Conservation (phyloP, 1,139 yeast species). For the Yamadazyma diddensiae region DNA sequence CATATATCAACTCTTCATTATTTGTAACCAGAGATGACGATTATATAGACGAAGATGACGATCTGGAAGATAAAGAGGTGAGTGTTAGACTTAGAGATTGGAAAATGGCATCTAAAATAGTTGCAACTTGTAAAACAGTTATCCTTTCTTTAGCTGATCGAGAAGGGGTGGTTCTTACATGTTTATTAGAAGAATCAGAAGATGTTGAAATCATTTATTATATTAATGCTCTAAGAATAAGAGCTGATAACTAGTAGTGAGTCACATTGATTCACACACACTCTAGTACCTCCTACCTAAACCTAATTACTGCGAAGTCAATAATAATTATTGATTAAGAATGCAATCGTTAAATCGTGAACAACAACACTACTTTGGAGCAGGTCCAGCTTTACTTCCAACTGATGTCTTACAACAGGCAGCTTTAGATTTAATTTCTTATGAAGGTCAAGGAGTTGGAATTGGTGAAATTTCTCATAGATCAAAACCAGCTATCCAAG, state of each 20-base stretch:
- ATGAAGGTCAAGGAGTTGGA: conserved; percentile 70
- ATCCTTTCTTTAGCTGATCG: conserved; percentile 48
- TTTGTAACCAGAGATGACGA: conserved; percentile 10
- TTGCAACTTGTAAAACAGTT: conserved; percentile 52
- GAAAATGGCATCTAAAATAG: conserved; percentile 53
- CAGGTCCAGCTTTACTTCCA: conserved; percentile 95
- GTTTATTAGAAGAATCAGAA: conserved; percentile 54
- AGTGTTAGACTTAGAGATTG: conserved; percentile 52
- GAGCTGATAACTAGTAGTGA: too few species aligned
- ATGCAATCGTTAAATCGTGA: conserved; percentile 47
- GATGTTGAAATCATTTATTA: conserved; percentile 56
- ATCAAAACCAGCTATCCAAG: conserved; percentile 73
- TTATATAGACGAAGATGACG: conserved; percentile 19
- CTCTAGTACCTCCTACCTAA: neutral
- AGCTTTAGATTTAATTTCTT: conserved; percentile 74
- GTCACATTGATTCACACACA: too few species aligned
- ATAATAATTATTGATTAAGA: conserved; percentile 6
- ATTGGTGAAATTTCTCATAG: conserved; percentile 96
- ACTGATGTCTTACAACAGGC: conserved; percentile 82
- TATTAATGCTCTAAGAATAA: conserved; percentile 34
- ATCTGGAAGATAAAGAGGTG: conserved; percentile 32
- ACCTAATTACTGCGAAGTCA: neutral
- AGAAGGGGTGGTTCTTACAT: conserved; percentile 55
- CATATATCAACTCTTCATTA: conserved; percentile 1
- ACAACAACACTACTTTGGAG: conserved; percentile 87